A percentile compares a stretch with the other conserved stretches of the same genome.
These are phyloP conservation scores for Sutorius australiensis DNA, from an alignment of 768 basidiomycete genomes.

Conservation along the genomic window DNA sequence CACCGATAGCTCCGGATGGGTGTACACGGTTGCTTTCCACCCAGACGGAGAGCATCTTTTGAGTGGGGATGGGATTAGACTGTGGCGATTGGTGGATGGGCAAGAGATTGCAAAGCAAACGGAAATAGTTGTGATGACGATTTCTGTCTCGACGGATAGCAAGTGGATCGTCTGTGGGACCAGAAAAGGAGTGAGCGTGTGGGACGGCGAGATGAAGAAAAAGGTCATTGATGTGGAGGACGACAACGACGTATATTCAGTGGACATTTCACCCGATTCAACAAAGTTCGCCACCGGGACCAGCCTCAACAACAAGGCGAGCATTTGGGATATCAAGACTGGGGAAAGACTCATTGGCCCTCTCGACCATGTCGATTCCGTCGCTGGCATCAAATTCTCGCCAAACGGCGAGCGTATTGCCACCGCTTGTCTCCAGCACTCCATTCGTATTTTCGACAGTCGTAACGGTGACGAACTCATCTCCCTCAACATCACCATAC, in stretches of 20 bases:
- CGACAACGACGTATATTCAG: no score
- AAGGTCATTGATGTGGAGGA: not conserved
- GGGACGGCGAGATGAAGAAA: not conserved
- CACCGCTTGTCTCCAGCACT: no score
- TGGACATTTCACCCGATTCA: no score
- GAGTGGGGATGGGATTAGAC: not conserved
- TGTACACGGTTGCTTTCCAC: not conserved
- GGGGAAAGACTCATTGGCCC: no score
- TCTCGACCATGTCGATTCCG: no score
- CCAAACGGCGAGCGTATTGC: no score
- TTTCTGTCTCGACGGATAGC: not conserved
- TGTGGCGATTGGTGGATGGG: not conserved
- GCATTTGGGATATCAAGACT: no score
- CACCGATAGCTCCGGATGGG: rapidly evolving
- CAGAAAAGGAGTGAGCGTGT: no score
- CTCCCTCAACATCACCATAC: no score
- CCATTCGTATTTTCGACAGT: no score
- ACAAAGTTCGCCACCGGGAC: not conserved
- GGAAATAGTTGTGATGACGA: not conserved
- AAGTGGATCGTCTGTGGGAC: not conserved
- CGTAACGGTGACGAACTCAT: no score
- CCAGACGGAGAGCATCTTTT: not conserved
- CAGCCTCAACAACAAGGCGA: not conserved
- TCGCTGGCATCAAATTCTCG: no score
- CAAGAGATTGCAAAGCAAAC: not conserved